Evolutionary conservation across 805 yeast genomes (phyloP).

Genomic region (Wickerhamiella kurtzmanii): DNA sequence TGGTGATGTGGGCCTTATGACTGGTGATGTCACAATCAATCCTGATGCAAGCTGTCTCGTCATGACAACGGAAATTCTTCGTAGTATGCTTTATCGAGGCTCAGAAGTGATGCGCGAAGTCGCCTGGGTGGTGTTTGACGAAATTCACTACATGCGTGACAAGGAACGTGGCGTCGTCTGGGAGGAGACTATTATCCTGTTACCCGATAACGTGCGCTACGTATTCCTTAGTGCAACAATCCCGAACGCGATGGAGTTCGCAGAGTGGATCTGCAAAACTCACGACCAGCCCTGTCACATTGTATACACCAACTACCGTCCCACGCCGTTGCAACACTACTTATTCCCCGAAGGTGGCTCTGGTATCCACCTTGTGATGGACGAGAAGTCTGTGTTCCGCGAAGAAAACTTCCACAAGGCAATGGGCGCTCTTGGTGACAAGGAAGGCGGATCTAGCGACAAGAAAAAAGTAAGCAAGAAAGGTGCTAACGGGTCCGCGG

Average conservation of each 20-base stretch:
- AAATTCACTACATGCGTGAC: constrained; percentile 97
- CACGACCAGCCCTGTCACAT: constrained; percentile 97
- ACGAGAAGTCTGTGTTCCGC: constrained; percentile 88
- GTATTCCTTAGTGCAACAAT: constrained; percentile 92
- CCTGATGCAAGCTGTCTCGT: constrained; percentile 97
- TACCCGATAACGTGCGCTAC: constrained; percentile 92
- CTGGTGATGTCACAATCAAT: constrained; percentile 97
- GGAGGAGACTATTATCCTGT: constrained; percentile 94
- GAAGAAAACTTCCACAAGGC: constrained; percentile 98
- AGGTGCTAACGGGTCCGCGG: constrained; percentile 79
- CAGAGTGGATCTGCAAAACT: constrained; percentile 94
- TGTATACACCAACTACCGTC: constrained; percentile 96
- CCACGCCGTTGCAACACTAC: constrained; percentile 96
- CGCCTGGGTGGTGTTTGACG: constrained; percentile 97
- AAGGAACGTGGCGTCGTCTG: constrained; percentile 97
- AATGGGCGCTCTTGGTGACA: constrained; percentile 81
- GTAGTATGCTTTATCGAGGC: constrained; percentile 95
- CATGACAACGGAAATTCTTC: constrained; percentile 95
- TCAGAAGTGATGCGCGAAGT: constrained; percentile 98
- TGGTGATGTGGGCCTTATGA: constrained; percentile 96
- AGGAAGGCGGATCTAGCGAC: constrained; percentile 49
- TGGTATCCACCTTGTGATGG: constrained; percentile 94
- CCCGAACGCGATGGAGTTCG: constrained; percentile 96
- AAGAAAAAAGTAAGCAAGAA: constrained; percentile 64
- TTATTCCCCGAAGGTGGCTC: constrained; percentile 97